Base-by-base conservation (phyloP, 306 rosid species). In the Trichosanthes cucumerina region DNA sequence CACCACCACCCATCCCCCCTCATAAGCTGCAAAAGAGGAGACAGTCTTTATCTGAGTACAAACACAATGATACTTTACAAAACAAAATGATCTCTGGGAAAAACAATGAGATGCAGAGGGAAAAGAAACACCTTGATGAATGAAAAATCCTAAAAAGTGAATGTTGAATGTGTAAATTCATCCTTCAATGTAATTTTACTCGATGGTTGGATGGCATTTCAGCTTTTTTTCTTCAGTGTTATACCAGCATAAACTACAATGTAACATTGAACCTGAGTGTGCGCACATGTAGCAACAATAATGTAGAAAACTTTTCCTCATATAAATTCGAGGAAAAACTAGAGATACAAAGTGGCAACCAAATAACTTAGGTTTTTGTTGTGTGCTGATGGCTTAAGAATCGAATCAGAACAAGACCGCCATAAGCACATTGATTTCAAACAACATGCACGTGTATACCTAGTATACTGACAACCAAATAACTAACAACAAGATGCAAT, bases 321-420 rank as follows among this genome's bases (percentile, higher is more conserved):
- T 31, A 82, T 24, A 31, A 5, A 5, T 28, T 10, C 21, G 23
- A 49, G 81, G 57, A 84, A 77, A 71, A 84, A 52, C 60, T 79
- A 62, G 78, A 83, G 86, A 78, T 63, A 79, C 81, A 77, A 82
- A 80, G 65, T 36, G 63, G 86, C 86, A 79, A 63, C 13, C 65
- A 76, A 87, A 58, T 66, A 88, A 83, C 80, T 80, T 84, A 83
- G 79, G 85, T 52, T 79, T 38, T 33, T 76, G 84, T 79, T 76
- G 58, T 75, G 83, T 81, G 87, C 84, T 53, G 80, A 82, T 11
- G 80, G 43, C 47, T 69, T 24, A 2, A 52, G 43, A 62, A 66
- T 79, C 82, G 24, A 80, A 81, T 47, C 81, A 78, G 90, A 88
- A 84, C 85, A 83, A 81, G 82, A 85, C 84, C 79, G 59, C 88